Percentiles rank a stretch among this genome's conserved stretches.
phyloP scores from a whole-genome alignment of 140 eudicot genomes.

The Bidens hawaiensis region DNA sequence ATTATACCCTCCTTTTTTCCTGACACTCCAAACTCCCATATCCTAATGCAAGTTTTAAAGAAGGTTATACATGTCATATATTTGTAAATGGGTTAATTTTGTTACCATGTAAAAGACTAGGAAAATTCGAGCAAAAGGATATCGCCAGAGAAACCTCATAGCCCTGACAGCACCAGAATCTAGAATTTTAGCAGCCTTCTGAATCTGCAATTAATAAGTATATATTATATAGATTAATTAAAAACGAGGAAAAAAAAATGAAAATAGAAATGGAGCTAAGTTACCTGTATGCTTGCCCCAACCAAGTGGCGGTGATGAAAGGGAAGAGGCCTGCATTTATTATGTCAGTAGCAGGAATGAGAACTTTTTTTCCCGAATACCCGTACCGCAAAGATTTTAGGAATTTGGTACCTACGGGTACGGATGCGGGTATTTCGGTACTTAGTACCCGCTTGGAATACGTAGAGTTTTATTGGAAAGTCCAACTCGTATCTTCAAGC shows the following conservation, averaged over 20 bases:
- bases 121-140: conserved; percentile 85
- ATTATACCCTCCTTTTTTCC: background rate
- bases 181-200: conserved; percentile 86
- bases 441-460: no score
- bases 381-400: no score
- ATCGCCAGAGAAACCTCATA: conserved; percentile 94
- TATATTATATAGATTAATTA: background rate
- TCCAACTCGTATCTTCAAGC: no score
- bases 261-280: conserved; percentile 11
- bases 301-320: conserved; percentile 92
- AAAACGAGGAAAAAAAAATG: conserved; percentile 2
- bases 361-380: background rate
- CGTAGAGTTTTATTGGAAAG: no score
- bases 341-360: background rate
- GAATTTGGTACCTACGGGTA: no score
- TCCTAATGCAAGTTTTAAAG: background rate
- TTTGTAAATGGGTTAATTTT: background rate
- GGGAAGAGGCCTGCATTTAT: conserved; percentile 87
- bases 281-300: conserved; percentile 92
- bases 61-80: background rate
- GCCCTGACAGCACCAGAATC: conserved; percentile 97
- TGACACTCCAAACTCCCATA: background rate
- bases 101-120: conserved; percentile 83
- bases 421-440: no score
- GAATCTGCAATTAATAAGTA: conserved; percentile 61